Evolutionary conservation across 805 yeast genomes (phyloP), one percentile per base, ranked within the genome.

Genomic region (Wickerhamomyces chambardii): DNA sequence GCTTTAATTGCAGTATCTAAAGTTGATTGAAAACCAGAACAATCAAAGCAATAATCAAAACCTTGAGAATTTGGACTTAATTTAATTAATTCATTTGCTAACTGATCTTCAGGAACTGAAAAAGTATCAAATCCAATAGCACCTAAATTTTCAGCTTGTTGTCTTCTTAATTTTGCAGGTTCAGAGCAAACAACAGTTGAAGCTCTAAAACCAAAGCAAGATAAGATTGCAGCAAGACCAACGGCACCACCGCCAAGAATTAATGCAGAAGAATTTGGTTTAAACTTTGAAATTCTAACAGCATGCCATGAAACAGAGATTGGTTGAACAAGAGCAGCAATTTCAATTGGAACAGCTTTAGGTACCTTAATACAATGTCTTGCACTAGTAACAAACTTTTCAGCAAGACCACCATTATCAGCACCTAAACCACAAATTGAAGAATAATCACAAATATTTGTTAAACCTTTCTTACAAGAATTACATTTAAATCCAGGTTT

Each of bases 261-360:
- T 18, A 70, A 49, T 4, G 75, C 78, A 6, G 66, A 51, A 28
- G 66, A 60, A 16, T 75, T 76, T 9, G 46, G 52, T 35, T 51
- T 37, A 42, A 68, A 56, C 8, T 55, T 52, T 0, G 70, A 52
- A 17, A 56, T 57, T 39, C 66, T 46, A 4, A 68, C 71, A 1
- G 79, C 79, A 45, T 76, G 82, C 70, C 75, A 74, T 1, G 79
- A 67, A 15, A 75, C 81, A 7, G 75, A 58, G 29, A 75, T 51
- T 4, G 83, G 82, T 51, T 75, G 79, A 25, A 68, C 62, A 33
- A 75, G 53, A 2, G 80, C 79, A 5, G 75, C 75, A 27, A 60
- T 53, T 39, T 61, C 67, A 47, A 55, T 44, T 42, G 67, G 60
- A 26, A 68, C 55, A 4, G 47, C 41, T 18, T 59, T 55, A 25